These are phyloP conservation scores for Aureobasidium sp. DNA, from an alignment of 2,329 filamentous ascomycete genomes.

Conservation along the genomic window DNA sequence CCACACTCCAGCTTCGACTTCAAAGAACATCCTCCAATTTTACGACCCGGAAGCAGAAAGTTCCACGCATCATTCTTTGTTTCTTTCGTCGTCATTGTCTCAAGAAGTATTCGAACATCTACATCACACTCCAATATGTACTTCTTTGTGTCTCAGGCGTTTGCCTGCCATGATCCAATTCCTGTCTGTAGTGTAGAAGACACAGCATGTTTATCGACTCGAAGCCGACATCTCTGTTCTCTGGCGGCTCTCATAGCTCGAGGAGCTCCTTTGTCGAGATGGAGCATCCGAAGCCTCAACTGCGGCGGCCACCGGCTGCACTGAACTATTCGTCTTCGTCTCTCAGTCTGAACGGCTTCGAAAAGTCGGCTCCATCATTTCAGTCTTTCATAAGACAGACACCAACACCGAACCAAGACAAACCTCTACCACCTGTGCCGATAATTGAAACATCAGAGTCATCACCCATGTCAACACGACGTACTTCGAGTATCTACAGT, in stretches of 20 bases:
- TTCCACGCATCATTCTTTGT: constrained; percentile 6
- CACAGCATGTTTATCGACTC: constrained; percentile 21
- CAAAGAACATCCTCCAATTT: background rate
- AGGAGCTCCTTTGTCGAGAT: constrained; percentile 6
- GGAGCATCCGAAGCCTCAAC: constrained; percentile 8
- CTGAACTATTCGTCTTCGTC: constrained; percentile 8
- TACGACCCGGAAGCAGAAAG: background rate
- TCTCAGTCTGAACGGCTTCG: constrained; percentile 18
- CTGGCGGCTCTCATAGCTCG: background rate
- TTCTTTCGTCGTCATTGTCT: background rate
- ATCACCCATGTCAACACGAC: background rate
- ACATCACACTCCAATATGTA: background rate
- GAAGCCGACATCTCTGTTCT: constrained; percentile 17
- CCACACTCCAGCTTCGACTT: background rate
- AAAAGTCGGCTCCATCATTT: constrained; percentile 25
- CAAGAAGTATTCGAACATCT: background rate
- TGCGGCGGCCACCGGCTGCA: constrained; percentile 11
- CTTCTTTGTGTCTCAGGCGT: constrained; percentile 8
- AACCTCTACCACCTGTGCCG: constrained; percentile 27
- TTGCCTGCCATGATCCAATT: background rate
- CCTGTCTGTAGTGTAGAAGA: background rate
- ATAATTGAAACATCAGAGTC: background rate
- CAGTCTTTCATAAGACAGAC: constrained; percentile 26
- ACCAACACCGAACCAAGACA: constrained; percentile 22
- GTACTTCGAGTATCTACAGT: constrained; percentile 29